Base-by-base conservation (phyloP, 2,329 filamentous ascomycete genomes). In the Ophiostoma ulmi region DNA sequence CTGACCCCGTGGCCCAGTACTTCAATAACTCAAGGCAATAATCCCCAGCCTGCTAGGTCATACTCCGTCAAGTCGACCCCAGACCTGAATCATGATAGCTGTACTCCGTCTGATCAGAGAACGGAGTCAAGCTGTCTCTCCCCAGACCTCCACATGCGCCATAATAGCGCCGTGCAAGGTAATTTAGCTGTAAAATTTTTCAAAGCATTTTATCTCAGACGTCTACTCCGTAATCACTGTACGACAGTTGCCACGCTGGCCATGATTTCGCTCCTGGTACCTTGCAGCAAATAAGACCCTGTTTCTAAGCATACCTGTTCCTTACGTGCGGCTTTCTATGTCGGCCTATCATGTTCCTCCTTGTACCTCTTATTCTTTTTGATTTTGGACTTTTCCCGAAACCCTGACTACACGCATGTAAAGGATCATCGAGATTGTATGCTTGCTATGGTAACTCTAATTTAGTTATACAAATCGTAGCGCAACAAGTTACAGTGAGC, bases 1-100 rank as follows among this genome's bases (percentile, higher is more conserved):
- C 22, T 26, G 26, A 14, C 26, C 35, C 58, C 58, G 58, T 35
- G 52, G 22, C 11, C 52, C 52, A 58, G n/a, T 22, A 26, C 22
- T 26, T 14, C 52, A 26, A 58, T 58, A 58, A 22, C 26, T 8
- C n/a, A 17, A 26, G 44, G 17, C 52, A 58, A 58, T 58, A 26
- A 5, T 58, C 6, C 52, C 52, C n/a, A 22, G n/a, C n/a, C 26
- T 22, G 52, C 61, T 31, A 31, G 31, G 31, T 31, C 31, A 31
- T 31, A 13, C 26, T 31, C 61, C 61, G 13, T 64, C 44, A 48
- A 48, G 26, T 13, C 61, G 31, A 64, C 61, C 61, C 61, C 61
- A 36, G 63, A 65, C 63, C 63, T 65, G 63, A 65, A 65, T 65
- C 63, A 65, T 65, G 63, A 65, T 65, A 39, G 36, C 35, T 26